Evolutionary conservation across 2,329 filamentous ascomycete genomes (phyloP).

Genomic region (Xylariaceae sp.): DNA sequence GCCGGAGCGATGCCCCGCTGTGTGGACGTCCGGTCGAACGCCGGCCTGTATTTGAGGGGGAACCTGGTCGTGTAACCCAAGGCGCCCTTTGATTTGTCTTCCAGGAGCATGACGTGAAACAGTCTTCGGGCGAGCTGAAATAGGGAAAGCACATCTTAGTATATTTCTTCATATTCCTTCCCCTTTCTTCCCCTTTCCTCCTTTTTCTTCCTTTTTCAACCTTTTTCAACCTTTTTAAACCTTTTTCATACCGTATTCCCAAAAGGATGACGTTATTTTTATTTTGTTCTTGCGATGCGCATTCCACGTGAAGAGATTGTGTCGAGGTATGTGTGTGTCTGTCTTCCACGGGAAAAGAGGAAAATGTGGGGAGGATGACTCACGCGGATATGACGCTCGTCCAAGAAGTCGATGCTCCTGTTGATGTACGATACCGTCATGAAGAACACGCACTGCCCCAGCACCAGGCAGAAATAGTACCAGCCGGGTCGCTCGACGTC

Average conservation of each 20-base stretch:
- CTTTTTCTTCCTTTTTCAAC: no score
- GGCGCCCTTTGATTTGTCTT: constrained; percentile 52
- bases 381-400: constrained; percentile 46
- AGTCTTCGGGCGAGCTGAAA: constrained; percentile 43
- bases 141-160: background rate
- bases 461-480: constrained; percentile 56
- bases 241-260: no score
- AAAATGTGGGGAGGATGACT: constrained; percentile 11
- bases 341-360: no score
- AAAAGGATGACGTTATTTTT: no score
- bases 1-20: constrained; percentile 27
- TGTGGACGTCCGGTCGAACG: constrained; percentile 35
- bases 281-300: no score
- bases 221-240: no score
- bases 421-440: constrained; percentile 47
- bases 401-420: constrained; percentile 35
- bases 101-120: constrained; percentile 57
- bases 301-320: no score
- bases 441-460: constrained; percentile 62
- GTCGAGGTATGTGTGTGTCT: no score
- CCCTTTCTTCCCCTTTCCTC: no score
- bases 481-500: constrained; percentile 50
- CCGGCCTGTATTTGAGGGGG: constrained; percentile 65
- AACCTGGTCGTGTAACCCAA: constrained; percentile 59
- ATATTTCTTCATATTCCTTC: background rate